A percentile compares a stretch with the other conserved stretches of the same genome.
Conservation (phyloP, 2,329 filamentous ascomycete species). For the Aureobasidium musti region DNA sequence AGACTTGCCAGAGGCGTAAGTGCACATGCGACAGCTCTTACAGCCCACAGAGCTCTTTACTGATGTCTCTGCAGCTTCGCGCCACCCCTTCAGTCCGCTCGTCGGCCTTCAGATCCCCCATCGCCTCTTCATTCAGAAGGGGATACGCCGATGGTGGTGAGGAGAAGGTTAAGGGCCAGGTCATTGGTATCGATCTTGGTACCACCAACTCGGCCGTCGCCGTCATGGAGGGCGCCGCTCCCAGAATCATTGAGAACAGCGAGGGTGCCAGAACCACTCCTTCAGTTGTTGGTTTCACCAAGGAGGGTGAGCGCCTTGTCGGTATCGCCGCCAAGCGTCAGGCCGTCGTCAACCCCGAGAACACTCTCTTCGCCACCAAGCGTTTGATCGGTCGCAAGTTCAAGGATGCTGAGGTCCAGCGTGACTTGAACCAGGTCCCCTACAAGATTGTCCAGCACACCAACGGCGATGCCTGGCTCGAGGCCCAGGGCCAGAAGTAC, state of each 20-base stretch:
- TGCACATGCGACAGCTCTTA: constrained; percentile 29
- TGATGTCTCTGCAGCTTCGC: constrained; percentile 33
- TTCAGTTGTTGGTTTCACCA: constrained; percentile 98
- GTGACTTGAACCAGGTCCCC: constrained; percentile 97
- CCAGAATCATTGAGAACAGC: constrained; percentile 98
- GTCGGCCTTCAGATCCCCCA: constrained; percentile 60
- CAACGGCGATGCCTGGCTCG: constrained; percentile 91
- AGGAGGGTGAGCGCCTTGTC: constrained; percentile 94
- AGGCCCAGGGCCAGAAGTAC: constrained; percentile 94
- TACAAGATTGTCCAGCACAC: constrained; percentile 95
- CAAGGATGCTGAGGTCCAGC: constrained; percentile 95
- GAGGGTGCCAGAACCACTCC: constrained; percentile 99
- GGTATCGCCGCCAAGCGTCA: constrained; percentile 99
- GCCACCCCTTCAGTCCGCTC: constrained; percentile 42
- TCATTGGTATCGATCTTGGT: constrained; percentile 99
- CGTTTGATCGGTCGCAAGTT: constrained; percentile 96
- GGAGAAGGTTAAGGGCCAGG: constrained; percentile 98
- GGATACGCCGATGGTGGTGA: constrained; percentile 71
- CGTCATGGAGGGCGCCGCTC: constrained; percentile 98
- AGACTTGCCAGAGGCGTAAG: constrained; percentile 43
- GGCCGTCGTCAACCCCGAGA: constrained; percentile 97
- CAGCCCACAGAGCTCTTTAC: constrained; percentile 32
- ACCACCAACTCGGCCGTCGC: constrained; percentile 99
- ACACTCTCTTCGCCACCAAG: constrained; percentile 99
- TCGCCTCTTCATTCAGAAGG: constrained; percentile 69